Conservation (phyloP, 2,329 filamentous ascomycete genomes). For the Penicillium sp. region DNA sequence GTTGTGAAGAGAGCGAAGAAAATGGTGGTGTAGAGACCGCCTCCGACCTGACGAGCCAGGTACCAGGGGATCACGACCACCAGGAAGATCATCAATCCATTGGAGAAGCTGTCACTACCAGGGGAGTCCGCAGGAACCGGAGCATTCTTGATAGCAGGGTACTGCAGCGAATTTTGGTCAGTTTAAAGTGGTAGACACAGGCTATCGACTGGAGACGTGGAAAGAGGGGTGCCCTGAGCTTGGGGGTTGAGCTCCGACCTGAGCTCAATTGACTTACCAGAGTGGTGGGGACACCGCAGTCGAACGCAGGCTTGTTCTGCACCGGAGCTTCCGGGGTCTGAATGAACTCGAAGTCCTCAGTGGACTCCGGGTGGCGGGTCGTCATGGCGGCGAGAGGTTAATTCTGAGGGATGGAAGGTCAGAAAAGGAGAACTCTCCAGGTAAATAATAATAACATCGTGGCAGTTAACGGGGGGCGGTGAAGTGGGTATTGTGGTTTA, state of each 20-base stretch:
- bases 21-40: conserved; percentile 78
- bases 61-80: conserved; percentile 69
- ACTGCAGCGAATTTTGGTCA: conserved; percentile 47
- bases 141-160: conserved; percentile 84
- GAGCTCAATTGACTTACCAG: conserved; percentile 43
- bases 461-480: conserved; percentile 20
- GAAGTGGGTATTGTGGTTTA: conserved; percentile 4
- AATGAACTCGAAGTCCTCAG: conserved; percentile 48
- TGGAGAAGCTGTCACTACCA: conserved; percentile 82
- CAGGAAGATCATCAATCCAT: conserved; percentile 65
- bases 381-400: conserved; percentile 30
- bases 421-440: conserved; percentile 18
- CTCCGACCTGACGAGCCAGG: conserved; percentile 73
- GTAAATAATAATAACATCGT: conserved; percentile 14
- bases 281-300: conserved; percentile 58
- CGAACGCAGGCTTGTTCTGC: conserved; percentile 46
- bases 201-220: too few species aligned
- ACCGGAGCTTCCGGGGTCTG: conserved; percentile 54
- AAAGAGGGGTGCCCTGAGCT: neutral
- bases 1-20: conserved; percentile 77
- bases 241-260: conserved; percentile 6
- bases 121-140: conserved; percentile 85
- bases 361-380: conserved; percentile 41
- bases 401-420: conserved; percentile 19
- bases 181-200: neutral